A percentile compares a stretch with the other conserved stretches of the same genome.
These are phyloP conservation scores for Gynandropsis gynandra DNA, from an alignment of 345 rosid genomes.

Conservation along the genomic window DNA sequence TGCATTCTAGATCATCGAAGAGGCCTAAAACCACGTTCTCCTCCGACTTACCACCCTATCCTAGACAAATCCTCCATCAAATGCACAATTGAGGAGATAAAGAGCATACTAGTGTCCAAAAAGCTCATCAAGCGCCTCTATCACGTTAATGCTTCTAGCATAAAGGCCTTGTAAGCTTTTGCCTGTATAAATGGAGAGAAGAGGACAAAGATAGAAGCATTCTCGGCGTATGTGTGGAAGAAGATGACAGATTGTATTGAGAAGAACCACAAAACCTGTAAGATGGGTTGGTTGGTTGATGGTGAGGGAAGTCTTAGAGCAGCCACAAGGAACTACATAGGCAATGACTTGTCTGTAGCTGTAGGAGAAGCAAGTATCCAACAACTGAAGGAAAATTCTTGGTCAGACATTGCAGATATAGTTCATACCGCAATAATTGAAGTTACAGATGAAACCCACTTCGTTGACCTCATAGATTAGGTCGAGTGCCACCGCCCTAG, in stretches of 20 bases:
- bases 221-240: conserved; percentile 84
- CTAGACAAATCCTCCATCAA: conserved; percentile 46
- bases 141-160: conserved; percentile 43
- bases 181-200: too few relatives aligned
- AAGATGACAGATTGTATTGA: conserved; percentile 44
- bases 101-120: conserved; percentile 40
- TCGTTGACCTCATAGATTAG: too few relatives aligned
- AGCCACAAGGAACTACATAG: conserved; percentile 52
- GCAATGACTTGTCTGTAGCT: conserved; percentile 65
- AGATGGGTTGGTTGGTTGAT: conserved; percentile 88
- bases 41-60: too few relatives aligned
- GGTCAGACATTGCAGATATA: too few relatives aligned
- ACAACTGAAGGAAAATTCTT: too few relatives aligned
- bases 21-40: too few relatives aligned
- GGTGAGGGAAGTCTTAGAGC: conserved; percentile 48
- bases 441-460: too few relatives aligned
- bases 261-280: conserved; percentile 42
- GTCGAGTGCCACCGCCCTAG: too few relatives aligned
- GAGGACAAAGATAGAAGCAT: conserved; percentile 74
- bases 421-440: too few relatives aligned
- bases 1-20: too few relatives aligned
- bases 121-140: conserved; percentile 62
- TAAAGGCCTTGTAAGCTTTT: conserved; percentile 46
- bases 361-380: conserved; percentile 49
- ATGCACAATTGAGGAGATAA: conserved; percentile 61